These are phyloP conservation scores for Adansonia rubrostipa DNA, from an alignment of 441 rosid genomes.

Conservation along the genomic window DNA sequence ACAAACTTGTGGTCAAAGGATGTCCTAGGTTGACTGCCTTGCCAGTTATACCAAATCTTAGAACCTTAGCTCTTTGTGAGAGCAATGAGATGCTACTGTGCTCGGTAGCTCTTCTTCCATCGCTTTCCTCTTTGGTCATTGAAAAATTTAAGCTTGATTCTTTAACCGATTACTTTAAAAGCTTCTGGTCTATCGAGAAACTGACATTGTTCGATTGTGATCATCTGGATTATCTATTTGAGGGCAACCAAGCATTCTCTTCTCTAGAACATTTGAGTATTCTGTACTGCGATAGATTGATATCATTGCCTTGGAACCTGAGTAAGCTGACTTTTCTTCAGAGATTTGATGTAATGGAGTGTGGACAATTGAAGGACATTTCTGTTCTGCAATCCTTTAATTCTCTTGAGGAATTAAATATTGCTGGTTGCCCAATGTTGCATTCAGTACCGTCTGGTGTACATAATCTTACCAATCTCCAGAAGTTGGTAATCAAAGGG, in stretches of 20 bases:
- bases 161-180: not conserved
- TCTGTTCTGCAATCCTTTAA: not conserved
- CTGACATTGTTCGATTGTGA: constrained; percentile 20
- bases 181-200: not conserved
- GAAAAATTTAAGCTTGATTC: constrained; percentile 6
- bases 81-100: constrained; percentile 19
- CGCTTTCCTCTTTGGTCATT: constrained; percentile 11
- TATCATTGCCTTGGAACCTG: not conserved
- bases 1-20: constrained; percentile 14
- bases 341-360: constrained; percentile 16
- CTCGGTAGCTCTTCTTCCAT: constrained; percentile 10
- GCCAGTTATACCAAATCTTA: constrained; percentile 20
- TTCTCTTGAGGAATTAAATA: constrained; percentile 21
- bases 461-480: not conserved
- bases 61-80: constrained; percentile 24
- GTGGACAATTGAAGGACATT: constrained; percentile 10
- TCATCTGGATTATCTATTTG: constrained; percentile 4
- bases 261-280: constrained; percentile 20
- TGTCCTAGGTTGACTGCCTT: constrained; percentile 14
- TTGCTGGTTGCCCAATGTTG: constrained; percentile 19
- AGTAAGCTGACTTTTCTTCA: constrained; percentile 10
- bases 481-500: constrained; percentile 9
- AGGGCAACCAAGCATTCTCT: not conserved
- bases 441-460: not conserved
- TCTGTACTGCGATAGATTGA: constrained; percentile 20